Percentiles rank a stretch among this genome's conserved stretches.
These are phyloP conservation scores for Salix viminalis DNA, from an alignment of 345 rosid genomes.

Conservation along the genomic window DNA sequence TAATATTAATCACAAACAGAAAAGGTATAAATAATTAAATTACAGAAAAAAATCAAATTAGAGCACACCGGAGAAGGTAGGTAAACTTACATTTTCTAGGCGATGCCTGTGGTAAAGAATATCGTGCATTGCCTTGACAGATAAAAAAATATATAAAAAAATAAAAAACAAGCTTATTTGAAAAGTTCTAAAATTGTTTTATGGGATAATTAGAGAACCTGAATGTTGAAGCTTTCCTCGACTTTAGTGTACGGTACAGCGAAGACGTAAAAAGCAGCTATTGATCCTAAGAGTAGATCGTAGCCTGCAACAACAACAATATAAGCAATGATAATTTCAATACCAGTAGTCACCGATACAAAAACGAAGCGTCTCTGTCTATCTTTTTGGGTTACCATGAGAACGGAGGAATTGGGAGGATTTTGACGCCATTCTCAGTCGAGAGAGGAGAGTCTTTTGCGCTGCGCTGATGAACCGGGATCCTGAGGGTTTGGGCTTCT, in stretches of 20 bases:
- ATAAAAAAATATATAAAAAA: background rate
- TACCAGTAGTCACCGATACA: no score
- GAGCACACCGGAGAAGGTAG: background rate
- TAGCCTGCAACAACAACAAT: constrained; percentile 42
- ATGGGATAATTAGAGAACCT: constrained; percentile 35
- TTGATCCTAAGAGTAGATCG: constrained; percentile 69
- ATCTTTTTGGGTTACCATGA: constrained; percentile 28
- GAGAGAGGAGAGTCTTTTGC: background rate
- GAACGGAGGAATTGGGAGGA: constrained; percentile 35
- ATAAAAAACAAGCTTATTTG: background rate
- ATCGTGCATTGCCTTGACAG: constrained; percentile 81
- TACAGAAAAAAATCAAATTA: background rate
- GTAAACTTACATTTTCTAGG: constrained; percentile 58
- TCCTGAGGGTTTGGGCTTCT: background rate
- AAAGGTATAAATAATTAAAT: background rate
- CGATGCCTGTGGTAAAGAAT: constrained; percentile 68
- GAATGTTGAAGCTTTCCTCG: constrained; percentile 96
- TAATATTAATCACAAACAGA: constrained; percentile 20
- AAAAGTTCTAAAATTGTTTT: background rate
- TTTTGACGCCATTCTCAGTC: constrained; percentile 34
- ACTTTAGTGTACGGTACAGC: constrained; percentile 86
- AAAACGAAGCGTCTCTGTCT: background rate
- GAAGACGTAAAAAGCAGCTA: constrained; percentile 75
- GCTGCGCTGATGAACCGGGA: background rate
- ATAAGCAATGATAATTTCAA: background rate